Evolutionary conservation across 306 rosid species (phyloP).

Genomic region (Arachis hypogaea): DNA sequence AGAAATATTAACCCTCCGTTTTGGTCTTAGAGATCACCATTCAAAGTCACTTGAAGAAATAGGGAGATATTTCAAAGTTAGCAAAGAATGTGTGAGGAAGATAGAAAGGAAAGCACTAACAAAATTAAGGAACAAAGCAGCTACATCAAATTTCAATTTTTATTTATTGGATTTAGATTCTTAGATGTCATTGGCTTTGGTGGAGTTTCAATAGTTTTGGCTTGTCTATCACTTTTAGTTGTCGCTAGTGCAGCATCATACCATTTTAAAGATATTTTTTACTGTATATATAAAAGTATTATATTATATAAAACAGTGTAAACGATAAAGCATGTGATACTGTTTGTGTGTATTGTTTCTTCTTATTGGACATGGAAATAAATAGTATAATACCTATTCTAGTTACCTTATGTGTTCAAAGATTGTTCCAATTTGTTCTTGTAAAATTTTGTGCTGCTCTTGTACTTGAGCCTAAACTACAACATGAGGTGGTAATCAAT

Average conservation of each 20-base stretch:
- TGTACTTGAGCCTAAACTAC: too few species aligned
- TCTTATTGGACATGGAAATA: background rate
- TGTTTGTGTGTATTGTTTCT: conserved; percentile 10
- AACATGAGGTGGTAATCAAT: too few species aligned
- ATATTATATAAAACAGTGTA: background rate
- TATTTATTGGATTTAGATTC: conserved; percentile 46
- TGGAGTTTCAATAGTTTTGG: conserved; percentile 34
- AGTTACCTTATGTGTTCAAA: background rate
- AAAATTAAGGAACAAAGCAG: conserved; percentile 57
- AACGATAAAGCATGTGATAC: background rate
- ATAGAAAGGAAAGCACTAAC: conserved; percentile 73
- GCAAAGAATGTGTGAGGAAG: conserved; percentile 72
- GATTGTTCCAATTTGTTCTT: background rate
- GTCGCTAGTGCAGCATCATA: background rate
- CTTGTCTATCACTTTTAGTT: background rate
- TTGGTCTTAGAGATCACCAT: conserved; percentile 63
- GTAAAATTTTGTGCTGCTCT: background rate
- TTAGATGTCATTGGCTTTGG: conserved; percentile 40
- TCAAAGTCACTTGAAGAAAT: conserved; percentile 80
- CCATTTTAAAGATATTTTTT: background rate
- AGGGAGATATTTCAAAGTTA: conserved; percentile 65
- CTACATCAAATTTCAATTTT: conserved; percentile 49
- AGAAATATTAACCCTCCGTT: conserved; percentile 69
- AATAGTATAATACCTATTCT: background rate
- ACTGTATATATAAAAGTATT: conserved; percentile 18